Evolutionary conservation across 2,329 filamentous ascomycete species (phyloP).

Genomic region (Tolypocladium guangdongense): DNA sequence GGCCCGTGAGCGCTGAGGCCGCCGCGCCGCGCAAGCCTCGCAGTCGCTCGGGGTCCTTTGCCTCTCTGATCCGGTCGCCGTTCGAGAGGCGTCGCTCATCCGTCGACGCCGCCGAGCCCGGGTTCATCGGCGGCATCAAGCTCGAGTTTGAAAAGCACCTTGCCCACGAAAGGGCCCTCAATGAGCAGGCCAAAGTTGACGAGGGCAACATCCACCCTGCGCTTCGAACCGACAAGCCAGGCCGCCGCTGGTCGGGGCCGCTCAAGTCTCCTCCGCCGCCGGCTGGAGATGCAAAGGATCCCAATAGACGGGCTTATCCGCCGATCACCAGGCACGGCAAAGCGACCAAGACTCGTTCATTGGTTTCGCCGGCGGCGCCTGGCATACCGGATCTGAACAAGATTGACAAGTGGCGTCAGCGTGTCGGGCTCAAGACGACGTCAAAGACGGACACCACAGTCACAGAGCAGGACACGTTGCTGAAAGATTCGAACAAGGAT

Average conservation of each 20-base stretch:
- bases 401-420: slow-evolving; percentile 20
- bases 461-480: slow-evolving; percentile 3
- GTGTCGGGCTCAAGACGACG: slow-evolving; percentile 12
- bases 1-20: slow-evolving; percentile 15
- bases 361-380: slow-evolving; percentile 16
- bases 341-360: slow-evolving; percentile 13
- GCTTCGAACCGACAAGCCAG: slow-evolving; percentile 16
- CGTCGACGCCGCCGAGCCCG: slow-evolving; percentile 17
- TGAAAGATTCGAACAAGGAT: neutral
- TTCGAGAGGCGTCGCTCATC: slow-evolving; percentile 24
- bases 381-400: slow-evolving; percentile 19
- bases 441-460: neutral
- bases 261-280: slow-evolving; percentile 14
- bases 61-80: slow-evolving; percentile 22
- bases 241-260: slow-evolving; percentile 15
- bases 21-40: slow-evolving; percentile 11
- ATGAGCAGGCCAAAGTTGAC: slow-evolving; percentile 13
- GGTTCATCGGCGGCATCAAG: slow-evolving; percentile 31
- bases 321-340: slow-evolving; percentile 24
- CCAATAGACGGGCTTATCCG: slow-evolving; percentile 20
- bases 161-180: slow-evolving; percentile 16
- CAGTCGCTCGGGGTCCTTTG: slow-evolving; percentile 25
- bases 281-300: slow-evolving; percentile 11
- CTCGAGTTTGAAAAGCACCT: slow-evolving; percentile 27
- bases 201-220: slow-evolving; percentile 22